These are phyloP conservation scores for Neolentinus lepideus DNA, from an alignment of 1,284 basidiomycete species.

Conservation along the genomic window DNA sequence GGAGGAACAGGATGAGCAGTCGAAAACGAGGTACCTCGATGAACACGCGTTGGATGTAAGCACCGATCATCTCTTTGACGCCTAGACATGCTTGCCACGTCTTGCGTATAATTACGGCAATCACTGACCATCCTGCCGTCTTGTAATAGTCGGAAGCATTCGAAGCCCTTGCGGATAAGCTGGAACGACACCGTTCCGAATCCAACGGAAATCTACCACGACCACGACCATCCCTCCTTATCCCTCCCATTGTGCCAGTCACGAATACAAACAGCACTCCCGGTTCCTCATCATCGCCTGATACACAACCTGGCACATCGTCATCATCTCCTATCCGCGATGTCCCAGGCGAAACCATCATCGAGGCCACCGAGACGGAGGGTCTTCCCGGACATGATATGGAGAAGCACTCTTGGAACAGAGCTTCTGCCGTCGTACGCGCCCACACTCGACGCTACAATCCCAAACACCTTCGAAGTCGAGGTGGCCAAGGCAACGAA, in stretches of 20 bases:
- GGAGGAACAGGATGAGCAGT: not conserved
- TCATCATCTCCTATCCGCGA: constrained; percentile 10
- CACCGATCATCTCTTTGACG: not conserved
- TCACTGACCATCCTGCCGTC: constrained; percentile 4
- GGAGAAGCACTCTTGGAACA: constrained; percentile 19
- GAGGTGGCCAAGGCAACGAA: not conserved
- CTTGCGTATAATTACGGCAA: not conserved
- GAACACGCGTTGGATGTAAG: constrained; percentile 38
- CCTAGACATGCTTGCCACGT: not conserved
- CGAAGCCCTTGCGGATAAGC: constrained; percentile 35
- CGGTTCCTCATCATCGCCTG: not conserved
- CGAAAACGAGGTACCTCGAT: constrained; percentile 24
- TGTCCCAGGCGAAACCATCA: constrained; percentile 22
- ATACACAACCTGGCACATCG: constrained; percentile 2
- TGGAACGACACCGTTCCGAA: constrained; percentile 28
- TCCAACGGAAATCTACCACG: constrained; percentile 14
- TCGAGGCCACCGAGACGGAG: constrained; percentile 24
- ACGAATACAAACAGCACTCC: constrained; percentile 8
- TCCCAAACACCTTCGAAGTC: not conserved
- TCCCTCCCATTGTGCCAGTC: not conserved
- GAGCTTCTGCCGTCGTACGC: constrained; percentile 14
- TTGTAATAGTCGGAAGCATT: constrained; percentile 40
- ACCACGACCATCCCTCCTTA: constrained; percentile 9
- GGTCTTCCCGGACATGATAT: constrained; percentile 24
- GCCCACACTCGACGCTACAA: constrained; percentile 13